Percentiles rank a stretch among this genome's conserved stretches.
Evolutionary conservation across 441 rosid genomes (phyloP).

Genomic region (Populus hybrid): DNA sequence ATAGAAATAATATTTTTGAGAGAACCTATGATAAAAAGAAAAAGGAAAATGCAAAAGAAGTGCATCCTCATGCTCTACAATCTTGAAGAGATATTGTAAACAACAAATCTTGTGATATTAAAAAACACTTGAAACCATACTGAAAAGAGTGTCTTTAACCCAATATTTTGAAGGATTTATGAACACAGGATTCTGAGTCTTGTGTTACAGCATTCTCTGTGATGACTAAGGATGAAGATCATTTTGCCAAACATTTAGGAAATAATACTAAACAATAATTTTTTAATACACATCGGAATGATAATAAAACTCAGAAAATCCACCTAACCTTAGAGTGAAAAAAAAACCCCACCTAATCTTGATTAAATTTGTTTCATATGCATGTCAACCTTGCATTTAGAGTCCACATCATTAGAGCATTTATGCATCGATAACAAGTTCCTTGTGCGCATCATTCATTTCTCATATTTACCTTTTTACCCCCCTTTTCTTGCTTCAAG

Average conservation of each 20-base stretch:
- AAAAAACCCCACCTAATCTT: background rate
- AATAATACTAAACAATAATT: background rate
- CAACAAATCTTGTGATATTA: background rate
- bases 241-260: background rate
- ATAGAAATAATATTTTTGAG: slow-evolving; percentile 13
- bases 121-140: background rate
- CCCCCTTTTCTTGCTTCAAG: background rate
- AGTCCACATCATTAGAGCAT: background rate
- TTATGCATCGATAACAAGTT: background rate
- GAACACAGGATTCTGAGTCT: background rate
- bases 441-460: background rate
- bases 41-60: background rate
- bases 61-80: background rate
- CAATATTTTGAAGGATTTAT: background rate
- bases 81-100: no score
- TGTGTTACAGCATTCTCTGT: background rate
- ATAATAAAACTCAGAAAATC: background rate
- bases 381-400: background rate
- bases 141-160: background rate
- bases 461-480: background rate
- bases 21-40: background rate
- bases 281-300: background rate
- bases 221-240: background rate
- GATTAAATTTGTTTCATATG: background rate
- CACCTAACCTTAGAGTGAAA: background rate